Conservation (phyloP, 805 yeast species). For the Wickerhamiella sorbophila region DNA sequence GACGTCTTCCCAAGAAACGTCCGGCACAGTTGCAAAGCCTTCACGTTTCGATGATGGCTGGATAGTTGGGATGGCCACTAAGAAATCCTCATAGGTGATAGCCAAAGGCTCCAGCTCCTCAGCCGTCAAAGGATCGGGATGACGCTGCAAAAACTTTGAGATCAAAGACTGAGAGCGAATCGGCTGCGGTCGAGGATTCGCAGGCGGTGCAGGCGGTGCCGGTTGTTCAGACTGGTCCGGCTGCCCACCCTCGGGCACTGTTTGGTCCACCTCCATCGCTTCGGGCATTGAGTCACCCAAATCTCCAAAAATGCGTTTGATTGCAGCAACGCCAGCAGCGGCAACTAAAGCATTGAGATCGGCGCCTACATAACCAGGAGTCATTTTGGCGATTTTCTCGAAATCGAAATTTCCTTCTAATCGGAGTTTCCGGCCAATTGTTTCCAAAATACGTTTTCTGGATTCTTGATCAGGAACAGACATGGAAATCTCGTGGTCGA, state of each 20-base stretch:
- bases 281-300: constrained; percentile 4
- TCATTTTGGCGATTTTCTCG: constrained; percentile 63
- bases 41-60: constrained; percentile 97
- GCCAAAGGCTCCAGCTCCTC: constrained; percentile 65
- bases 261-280: background rate
- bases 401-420: constrained; percentile 59
- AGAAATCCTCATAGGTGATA: constrained; percentile 66
- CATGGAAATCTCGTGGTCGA: constrained; percentile 85
- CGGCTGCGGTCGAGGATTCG: background rate
- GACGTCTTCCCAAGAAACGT: constrained; percentile 88
- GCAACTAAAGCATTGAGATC: constrained; percentile 87
- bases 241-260: no score
- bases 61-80: constrained; percentile 74
- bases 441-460: constrained; percentile 55
- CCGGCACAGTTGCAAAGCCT: constrained; percentile 97
- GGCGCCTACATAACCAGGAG: constrained; percentile 98
- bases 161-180: constrained; percentile 10
- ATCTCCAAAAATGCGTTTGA: constrained; percentile 71
- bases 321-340: constrained; percentile 90
- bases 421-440: constrained; percentile 56
- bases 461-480: constrained; percentile 88
- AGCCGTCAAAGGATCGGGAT: constrained; percentile 64
- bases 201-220: background rate
- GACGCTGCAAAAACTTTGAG: constrained; percentile 42
- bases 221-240: background rate